These are phyloP conservation scores for Carex pumila DNA, from an alignment of 176 grass and related monocot genomes.

Conservation along the genomic window DNA sequence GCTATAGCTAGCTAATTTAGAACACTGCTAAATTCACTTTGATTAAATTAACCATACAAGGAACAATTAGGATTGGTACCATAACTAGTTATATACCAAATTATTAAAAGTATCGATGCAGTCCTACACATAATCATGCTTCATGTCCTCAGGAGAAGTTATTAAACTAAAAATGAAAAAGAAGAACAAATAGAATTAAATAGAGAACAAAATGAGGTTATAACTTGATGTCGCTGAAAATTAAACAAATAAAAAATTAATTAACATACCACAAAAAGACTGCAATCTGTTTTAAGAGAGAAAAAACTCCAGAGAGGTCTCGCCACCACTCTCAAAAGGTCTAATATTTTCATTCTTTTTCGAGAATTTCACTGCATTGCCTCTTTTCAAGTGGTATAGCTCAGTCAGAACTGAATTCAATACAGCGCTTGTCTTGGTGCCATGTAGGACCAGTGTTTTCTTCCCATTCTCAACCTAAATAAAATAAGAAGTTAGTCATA, in stretches of 20 bases:
- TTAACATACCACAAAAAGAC: constrained; percentile 65
- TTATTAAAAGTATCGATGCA: background rate
- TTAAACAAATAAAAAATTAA: background rate
- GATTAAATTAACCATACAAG: background rate
- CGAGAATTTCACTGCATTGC: constrained; percentile 67
- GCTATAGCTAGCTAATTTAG: no score
- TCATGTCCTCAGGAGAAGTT: background rate
- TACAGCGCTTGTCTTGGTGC: constrained; percentile 70
- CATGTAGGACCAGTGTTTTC: constrained; percentile 86
- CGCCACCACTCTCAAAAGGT: constrained; percentile 85
- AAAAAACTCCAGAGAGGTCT: constrained; percentile 89
- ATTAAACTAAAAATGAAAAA: background rate
- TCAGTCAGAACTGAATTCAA: constrained; percentile 63
- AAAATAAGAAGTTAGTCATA: background rate
- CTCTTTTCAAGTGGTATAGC: constrained; percentile 78
- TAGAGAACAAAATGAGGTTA: background rate
- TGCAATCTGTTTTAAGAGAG: constrained; percentile 93
- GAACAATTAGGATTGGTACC: background rate
- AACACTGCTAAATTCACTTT: background rate
- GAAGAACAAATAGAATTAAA: background rate
- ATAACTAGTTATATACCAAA: background rate
- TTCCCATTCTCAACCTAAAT: constrained; percentile 81
- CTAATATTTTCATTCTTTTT: constrained; percentile 89
- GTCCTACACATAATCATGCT: background rate
- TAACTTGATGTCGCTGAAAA: background rate